phyloP scores from a whole-genome alignment of 306 rosid species.

The Cucurbita ficifolia region DNA sequence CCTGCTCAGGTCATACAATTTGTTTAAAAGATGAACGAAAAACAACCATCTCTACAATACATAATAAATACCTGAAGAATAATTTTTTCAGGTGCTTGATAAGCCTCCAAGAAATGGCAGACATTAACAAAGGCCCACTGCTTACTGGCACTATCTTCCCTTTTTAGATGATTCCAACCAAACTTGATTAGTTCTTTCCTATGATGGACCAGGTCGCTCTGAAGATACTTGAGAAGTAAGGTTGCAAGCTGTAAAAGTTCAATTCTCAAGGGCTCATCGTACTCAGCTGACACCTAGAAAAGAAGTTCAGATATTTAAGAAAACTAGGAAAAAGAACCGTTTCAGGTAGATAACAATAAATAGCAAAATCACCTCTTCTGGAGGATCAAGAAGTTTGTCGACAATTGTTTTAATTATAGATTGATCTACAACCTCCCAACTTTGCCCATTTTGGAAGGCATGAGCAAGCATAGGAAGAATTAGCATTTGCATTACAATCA shows the following conservation, averaged over 20 bases:
- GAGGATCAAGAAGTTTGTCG: conserved; percentile 99
- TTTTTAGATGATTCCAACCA: conserved; percentile 99
- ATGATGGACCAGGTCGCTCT: conserved; percentile 90
- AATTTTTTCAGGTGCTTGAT: conserved; percentile 98
- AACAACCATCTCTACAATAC: background rate
- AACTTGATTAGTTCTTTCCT: conserved; percentile 94
- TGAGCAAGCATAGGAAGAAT: conserved; percentile 99
- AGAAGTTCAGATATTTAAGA: conserved; percentile 10
- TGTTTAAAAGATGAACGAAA: background rate
- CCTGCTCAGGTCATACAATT: background rate
- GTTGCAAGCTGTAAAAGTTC: conserved; percentile 96
- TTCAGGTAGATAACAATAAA: background rate
- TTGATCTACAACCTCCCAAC: conserved; percentile 98
- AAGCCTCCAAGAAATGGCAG: conserved; percentile 97
- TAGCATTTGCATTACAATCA: conserved; percentile 95
- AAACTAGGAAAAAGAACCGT: background rate
- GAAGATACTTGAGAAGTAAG: conserved; percentile 92
- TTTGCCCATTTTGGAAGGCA: conserved; percentile 89
- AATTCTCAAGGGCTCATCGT: conserved; percentile 87
- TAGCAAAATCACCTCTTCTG: conserved; percentile 64
- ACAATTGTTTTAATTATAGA: conserved; percentile 75
- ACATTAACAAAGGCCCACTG: conserved; percentile 99
- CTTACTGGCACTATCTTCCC: conserved; percentile 98
- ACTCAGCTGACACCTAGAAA: conserved; percentile 92
- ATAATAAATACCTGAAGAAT: conserved; percentile 66